Evolutionary conservation across 2,329 filamentous ascomycete genomes (phyloP), one percentile per base, ranked within the genome.

Genomic region (Colletotrichum trifolii): DNA sequence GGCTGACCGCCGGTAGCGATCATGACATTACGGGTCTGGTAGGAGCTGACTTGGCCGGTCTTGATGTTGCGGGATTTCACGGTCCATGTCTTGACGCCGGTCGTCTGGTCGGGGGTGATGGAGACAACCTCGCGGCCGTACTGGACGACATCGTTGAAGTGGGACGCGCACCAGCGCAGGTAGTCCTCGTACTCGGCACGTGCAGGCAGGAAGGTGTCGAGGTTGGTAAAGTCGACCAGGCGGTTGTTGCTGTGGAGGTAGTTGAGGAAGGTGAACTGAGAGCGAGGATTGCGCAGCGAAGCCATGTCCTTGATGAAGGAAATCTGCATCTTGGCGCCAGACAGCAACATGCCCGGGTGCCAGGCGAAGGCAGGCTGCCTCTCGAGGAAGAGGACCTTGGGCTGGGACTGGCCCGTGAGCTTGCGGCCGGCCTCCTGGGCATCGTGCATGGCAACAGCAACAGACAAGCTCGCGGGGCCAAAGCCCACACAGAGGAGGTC

Each of bases 261-360:
- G 79, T 97, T 97, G 74, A 97, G 83, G 79, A 97, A 98, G 12
- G 95, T 98, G 78, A 98, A 98, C 72, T 94, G 87, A 69, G 92
- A 97, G 68, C 91, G 88, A 8, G 95, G 95, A 75, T 98, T 90
- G 63, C 95, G 87, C 70, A 97, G 84, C 4, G 93, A 96, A 4
- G 95, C 95, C 77, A 98, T 87, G 75, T 98, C 95, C 81, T 98
- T 98, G 81, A 98, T 86, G 81, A 97, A 98, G 9, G 93, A 96
- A 71, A 98, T 98, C 76, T 98, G 95, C 95, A 98, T 98, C 80
- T 91, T 94, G 56, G 94, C 92, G 6, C 94, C 94, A 0, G 94
- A 93, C 3, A 98, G 86, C 64, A 97, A 88, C 95, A 98, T 98
- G 65, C 95, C 95, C 0, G 93, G 89, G 77, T 98, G 95, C 95